Evolutionary conservation across 2,329 filamentous ascomycete genomes (phyloP).

Genomic region (Aspergillus brasiliensis): DNA sequence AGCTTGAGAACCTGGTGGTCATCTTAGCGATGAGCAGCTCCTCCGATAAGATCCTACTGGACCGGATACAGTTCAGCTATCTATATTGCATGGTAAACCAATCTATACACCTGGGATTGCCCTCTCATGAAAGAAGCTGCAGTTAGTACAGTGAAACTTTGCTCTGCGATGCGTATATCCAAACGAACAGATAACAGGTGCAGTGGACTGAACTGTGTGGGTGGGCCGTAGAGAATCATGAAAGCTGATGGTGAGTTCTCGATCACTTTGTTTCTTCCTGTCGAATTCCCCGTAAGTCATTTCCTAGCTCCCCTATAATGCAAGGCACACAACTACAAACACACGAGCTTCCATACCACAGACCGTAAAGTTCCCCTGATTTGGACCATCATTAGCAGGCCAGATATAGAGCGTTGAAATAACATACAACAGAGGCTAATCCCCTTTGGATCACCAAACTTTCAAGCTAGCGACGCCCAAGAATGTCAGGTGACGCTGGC

Average conservation of each 20-base stretch:
- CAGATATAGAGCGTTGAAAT: not conserved
- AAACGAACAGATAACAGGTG: no score
- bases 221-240: no score
- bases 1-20: not conserved
- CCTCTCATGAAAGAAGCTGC: no score
- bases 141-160: no score
- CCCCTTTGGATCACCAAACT: not conserved
- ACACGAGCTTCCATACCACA: not conserved
- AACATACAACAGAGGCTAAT: not conserved
- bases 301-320: not conserved
- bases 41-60: not conserved
- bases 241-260: no score
- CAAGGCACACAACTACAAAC: not conserved
- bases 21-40: not conserved
- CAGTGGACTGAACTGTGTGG: no score
- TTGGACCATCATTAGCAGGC: not conserved
- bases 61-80: not conserved
- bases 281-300: not conserved
- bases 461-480: not conserved
- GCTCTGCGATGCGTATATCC: no score
- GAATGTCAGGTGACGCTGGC: not conserved
- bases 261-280: no score
- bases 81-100: not conserved
- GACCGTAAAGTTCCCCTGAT: not conserved
- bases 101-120: not conserved